Percentiles rank a stretch among this genome's conserved stretches.
phyloP scores from a whole-genome alignment of 2,329 filamentous ascomycete genomes.

The Colletotrichum tropicale region DNA sequence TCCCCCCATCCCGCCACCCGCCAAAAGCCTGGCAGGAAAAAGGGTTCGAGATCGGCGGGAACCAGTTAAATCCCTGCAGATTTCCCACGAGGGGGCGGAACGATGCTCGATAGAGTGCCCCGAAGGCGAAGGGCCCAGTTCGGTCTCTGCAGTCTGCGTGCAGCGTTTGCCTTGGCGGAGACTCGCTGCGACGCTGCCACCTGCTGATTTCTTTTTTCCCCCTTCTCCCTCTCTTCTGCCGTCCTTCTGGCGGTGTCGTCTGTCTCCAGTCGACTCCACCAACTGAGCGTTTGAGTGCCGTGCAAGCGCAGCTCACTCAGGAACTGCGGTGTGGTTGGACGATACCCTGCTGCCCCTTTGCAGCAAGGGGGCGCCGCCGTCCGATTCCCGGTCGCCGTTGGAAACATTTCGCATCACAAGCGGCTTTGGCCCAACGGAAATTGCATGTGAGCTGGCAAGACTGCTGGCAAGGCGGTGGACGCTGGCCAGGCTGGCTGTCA shows the following conservation, averaged over 20 bases:
- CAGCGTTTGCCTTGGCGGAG: neutral
- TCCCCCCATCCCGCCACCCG: neutral
- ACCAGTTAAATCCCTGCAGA: constrained; percentile 15
- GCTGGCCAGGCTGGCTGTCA: neutral
- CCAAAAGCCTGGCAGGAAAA: neutral
- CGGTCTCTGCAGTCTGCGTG: neutral
- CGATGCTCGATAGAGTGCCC: neutral
- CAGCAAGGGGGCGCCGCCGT: neutral
- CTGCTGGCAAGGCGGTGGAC: neutral
- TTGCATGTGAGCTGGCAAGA: constrained; percentile 4
- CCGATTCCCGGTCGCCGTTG: neutral
- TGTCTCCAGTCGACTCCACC: neutral
- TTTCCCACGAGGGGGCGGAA: constrained; percentile 12
- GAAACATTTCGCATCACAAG: neutral
- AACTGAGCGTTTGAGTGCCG: neutral
- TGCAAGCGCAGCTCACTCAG: too few relatives aligned
- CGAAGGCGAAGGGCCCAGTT: neutral
- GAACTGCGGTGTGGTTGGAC: neutral
- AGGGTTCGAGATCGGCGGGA: constrained; percentile 16
- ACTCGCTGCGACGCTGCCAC: neutral
- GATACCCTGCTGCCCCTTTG: neutral
- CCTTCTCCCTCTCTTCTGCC: neutral
- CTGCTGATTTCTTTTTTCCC: neutral
- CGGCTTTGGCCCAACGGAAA: neutral
- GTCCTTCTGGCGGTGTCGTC: neutral